Evolutionary conservation across 768 basidiomycete genomes (phyloP), one percentile per base, ranked within the genome.

Genomic region (Boletus patriciae): DNA sequence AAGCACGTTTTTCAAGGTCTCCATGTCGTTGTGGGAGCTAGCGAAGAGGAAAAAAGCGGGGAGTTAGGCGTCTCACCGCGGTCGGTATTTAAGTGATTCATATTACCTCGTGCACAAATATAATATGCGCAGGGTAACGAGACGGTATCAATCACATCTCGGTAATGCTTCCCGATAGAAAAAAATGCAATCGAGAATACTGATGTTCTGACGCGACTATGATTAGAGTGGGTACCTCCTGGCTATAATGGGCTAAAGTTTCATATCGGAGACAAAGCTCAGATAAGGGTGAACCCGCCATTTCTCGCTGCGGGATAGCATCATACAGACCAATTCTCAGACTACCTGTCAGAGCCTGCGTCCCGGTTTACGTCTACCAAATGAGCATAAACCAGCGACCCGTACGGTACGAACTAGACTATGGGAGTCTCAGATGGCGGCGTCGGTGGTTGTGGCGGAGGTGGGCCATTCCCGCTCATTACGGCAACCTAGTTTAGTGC

Each of bases 1-100:
- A 45, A 92, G 75, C 57, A 92, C 74, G 66, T 71, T 86, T 76
- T 84, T 88, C 60, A 92, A 62, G 44, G 85, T 61, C 56, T 92
- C 83, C 91, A 92, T 92, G 59, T 53, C 41, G 36, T 16, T 49
- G 55, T 41, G 54, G 60, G 70, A 66, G 54, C 64, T 55, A 59
- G 71, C 70, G 70, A 70, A 71, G 66, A 65, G 70, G 73, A 64
- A 69, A 67, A 62, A 68, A 68, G 63, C 57, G 66, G 65, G 65
- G 70, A 67, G 65, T 67, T 6, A 49, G n/a, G 50, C 19, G 46
- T 52, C 57, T 66, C 69, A 67, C 59, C 60, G 64, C 61, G 61
- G 67, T 73, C 74, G 74, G 76, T 65, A 72, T 70, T 74, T 75
- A 75, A 72, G 63, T 67, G 61, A 54, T 62, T 66, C 65, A 62